Conservation (phyloP, 2,329 filamentous ascomycete genomes). For the Alternaria arbusti region DNA sequence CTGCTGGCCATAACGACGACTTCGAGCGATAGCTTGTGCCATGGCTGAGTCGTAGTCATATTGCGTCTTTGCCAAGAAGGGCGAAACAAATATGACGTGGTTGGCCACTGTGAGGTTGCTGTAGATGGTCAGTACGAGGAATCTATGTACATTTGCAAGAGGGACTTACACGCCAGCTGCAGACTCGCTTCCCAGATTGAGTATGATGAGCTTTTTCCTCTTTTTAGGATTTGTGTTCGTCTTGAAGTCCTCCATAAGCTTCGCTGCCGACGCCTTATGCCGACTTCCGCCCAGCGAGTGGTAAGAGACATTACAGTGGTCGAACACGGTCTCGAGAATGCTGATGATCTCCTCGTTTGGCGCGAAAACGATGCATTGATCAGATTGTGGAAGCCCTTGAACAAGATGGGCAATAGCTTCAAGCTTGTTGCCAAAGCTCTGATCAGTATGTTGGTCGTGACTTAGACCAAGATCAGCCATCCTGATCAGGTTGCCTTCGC, state of each 20-base stretch:
- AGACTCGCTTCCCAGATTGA: conserved; percentile 63
- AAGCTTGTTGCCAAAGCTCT: conserved; percentile 39
- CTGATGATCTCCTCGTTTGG: conserved; percentile 27
- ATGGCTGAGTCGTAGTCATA: conserved; percentile 64
- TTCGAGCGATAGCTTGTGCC: conserved; percentile 68
- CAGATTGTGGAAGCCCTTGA: background rate
- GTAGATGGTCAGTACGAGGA: background rate
- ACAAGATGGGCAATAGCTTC: conserved; percentile 24
- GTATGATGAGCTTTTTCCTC: conserved; percentile 59
- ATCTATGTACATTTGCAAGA: background rate
- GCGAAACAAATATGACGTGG: conserved; percentile 68
- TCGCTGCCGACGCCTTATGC: conserved; percentile 14
- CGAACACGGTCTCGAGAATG: conserved; percentile 25
- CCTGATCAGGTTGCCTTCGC: conserved; percentile 26
- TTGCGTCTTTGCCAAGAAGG: conserved; percentile 58
- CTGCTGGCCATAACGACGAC: conserved; percentile 63
- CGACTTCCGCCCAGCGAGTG: conserved; percentile 18
- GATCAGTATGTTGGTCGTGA: background rate
- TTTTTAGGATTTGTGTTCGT: conserved; percentile 25
- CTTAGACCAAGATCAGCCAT: conserved; percentile 19
- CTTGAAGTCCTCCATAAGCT: conserved; percentile 40
- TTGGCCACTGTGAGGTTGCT: conserved; percentile 69
- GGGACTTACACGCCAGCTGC: conserved; percentile 65
- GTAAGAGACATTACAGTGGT: conserved; percentile 22
- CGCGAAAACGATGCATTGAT: conserved; percentile 40